Percentiles rank a stretch among this genome's conserved stretches.
phyloP scores from a whole-genome alignment of 2,329 filamentous ascomycete species.

The Lecanicillium sp. region DNA sequence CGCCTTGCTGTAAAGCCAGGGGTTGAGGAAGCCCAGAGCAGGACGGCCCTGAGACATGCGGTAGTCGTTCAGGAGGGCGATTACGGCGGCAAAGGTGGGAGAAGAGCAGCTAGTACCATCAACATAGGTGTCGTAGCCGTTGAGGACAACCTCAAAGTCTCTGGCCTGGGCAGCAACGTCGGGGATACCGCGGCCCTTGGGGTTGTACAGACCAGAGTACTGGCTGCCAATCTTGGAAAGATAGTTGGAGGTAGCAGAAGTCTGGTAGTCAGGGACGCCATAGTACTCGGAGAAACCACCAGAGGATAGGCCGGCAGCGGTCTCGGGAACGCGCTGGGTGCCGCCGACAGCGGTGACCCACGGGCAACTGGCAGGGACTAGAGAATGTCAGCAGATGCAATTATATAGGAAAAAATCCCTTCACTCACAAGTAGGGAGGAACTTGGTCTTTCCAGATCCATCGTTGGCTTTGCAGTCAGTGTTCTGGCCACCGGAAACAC shows the following conservation, averaged over 20 bases:
- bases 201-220: constrained; percentile 27
- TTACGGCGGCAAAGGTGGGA: constrained; percentile 19
- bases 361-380: constrained; percentile 5
- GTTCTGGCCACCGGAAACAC: constrained; percentile 1
- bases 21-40: constrained; percentile 36
- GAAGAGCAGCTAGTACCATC: constrained; percentile 18
- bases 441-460: background rate
- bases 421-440: constrained; percentile 4
- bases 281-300: constrained; percentile 33
- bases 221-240: constrained; percentile 24
- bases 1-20: constrained; percentile 31
- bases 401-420: no score
- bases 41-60: constrained; percentile 26
- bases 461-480: constrained; percentile 14
- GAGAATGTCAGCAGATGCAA: no score
- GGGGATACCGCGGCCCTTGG: constrained; percentile 31
- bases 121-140: background rate
- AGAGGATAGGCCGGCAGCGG: background rate
- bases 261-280: constrained; percentile 24
- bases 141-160: constrained; percentile 34
- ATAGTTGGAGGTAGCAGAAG: constrained; percentile 20
- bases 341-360: constrained; percentile 6
- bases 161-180: constrained; percentile 40
- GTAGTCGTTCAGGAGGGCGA: constrained; percentile 20
- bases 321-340: background rate